Evolutionary conservation across 305 asterid species (phyloP).

Genomic region (Rubia balearica): DNA sequence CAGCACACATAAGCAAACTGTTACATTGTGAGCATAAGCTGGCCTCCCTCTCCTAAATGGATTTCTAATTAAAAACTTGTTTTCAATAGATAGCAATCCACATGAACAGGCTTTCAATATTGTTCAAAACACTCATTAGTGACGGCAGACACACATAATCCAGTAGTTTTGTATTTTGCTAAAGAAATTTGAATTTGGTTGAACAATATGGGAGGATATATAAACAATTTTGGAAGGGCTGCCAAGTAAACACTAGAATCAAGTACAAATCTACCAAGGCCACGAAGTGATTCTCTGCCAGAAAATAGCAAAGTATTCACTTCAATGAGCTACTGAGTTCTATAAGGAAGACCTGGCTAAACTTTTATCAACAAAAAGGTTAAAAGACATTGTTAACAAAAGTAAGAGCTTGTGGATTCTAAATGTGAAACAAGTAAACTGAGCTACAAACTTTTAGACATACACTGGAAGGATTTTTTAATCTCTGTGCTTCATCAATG

Average conservation of each 20-base stretch:
- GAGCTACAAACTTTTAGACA: slow-evolving; percentile 20
- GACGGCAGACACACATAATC: background rate
- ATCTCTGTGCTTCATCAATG: slow-evolving; percentile 95
- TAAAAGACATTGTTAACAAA: background rate
- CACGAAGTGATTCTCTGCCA: background rate
- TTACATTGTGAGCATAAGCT: background rate
- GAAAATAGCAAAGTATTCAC: background rate
- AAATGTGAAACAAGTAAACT: background rate
- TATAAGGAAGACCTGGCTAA: background rate
- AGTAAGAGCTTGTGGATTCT: background rate
- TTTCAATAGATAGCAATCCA: background rate
- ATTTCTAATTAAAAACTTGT: background rate
- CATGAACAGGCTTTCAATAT: background rate
- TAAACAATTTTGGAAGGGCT: background rate
- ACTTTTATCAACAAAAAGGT: background rate
- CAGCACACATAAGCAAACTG: background rate
- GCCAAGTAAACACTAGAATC: background rate
- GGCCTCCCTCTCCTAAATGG: background rate
- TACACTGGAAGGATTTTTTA: slow-evolving; percentile 86
- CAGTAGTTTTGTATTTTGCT: background rate
- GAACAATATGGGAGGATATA: background rate
- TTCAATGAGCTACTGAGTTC: background rate
- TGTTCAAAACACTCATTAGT: background rate
- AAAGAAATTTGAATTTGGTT: background rate
- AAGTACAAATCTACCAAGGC: background rate